Base-by-base conservation (phyloP, 495 filamentous ascomycete genomes). In the Melanomma pulvis-pyrius region DNA sequence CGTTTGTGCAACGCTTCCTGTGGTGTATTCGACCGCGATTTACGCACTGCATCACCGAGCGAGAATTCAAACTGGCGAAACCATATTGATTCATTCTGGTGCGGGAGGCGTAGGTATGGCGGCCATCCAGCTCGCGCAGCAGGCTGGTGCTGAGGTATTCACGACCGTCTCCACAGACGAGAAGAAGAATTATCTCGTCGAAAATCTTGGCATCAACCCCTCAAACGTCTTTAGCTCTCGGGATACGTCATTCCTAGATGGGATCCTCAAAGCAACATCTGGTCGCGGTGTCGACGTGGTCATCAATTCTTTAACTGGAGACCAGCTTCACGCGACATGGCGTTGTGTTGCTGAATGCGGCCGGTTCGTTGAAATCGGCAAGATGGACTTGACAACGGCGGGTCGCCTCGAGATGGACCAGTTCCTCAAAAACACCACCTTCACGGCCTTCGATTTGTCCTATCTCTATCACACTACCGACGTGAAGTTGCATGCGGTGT, bases 201-300 rank as follows among this genome's bases (percentile, higher is more conserved):
- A 67, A 13, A 51, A n/a, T 1, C 59, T 54, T 39, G 49, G 29
- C 24, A 30, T 70, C 2, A 48, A 28, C 9, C 29, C 41, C 8
- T 56, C 54, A 1, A 47, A 63, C 9, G 67, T 70, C 32, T 70
- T 67, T 58, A 52, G 32, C 25, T 61, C 61, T 28, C 41, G 48
- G 0, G 56, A 55, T 25, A 26, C 22, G 2, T 32, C 21, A 17
- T 68, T 89, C 63, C 80, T 77, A 9, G 57, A 75, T 12, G 80
- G 74, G 1, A 71, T 90, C 34, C 77, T 74, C 41, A 70, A 73
- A 29, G 76, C 76, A 0, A 90, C 87, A 0, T 65, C 74, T 6
- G 79, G 78, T 6, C 61, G 77, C 0, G 88, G 89, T 0, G 84
- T 90, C 0, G 87, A 90, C 68, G 80, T 90, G 0, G 75, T 90